Percentiles rank a stretch among this genome's conserved stretches.
Conservation (phyloP, 164 flowering plant genomes). For the Litsea cubeba region DNA sequence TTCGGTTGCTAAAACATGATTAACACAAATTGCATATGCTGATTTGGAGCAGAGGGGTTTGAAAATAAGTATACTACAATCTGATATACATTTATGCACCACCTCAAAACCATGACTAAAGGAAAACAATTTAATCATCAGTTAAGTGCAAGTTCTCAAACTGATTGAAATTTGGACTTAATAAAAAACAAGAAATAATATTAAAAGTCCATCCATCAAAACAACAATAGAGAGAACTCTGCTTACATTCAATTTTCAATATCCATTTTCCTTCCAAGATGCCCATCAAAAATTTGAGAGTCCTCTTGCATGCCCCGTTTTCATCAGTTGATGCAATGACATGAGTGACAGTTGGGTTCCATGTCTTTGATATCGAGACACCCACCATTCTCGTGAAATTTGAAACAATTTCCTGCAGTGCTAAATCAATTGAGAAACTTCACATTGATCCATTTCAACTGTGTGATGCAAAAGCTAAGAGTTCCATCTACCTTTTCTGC, state of each 20-base stretch:
- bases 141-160: background rate
- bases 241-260: constrained; percentile 76
- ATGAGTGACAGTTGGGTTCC: constrained; percentile 75
- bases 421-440: background rate
- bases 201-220: background rate
- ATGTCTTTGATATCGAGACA: constrained; percentile 45
- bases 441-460: background rate
- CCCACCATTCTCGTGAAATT: constrained; percentile 55
- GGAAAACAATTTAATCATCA: background rate
- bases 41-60: background rate
- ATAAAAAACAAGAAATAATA: too few species aligned
- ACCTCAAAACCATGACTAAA: background rate
- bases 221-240: background rate
- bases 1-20: background rate
- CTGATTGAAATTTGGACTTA: background rate
- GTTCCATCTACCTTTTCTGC: constrained; percentile 56
- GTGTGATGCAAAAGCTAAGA: background rate
- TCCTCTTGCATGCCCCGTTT: constrained; percentile 84
- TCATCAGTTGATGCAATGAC: constrained; percentile 86
- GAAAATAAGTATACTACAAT: background rate
- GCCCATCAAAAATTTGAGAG: constrained; percentile 82
- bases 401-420: constrained; percentile 62
- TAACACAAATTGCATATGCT: background rate
- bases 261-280: constrained; percentile 97
- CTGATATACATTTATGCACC: background rate